Evolutionary conservation across 192 early-diverging fungal species (phyloP).

Genomic region (Powellomyces hirtus): DNA sequence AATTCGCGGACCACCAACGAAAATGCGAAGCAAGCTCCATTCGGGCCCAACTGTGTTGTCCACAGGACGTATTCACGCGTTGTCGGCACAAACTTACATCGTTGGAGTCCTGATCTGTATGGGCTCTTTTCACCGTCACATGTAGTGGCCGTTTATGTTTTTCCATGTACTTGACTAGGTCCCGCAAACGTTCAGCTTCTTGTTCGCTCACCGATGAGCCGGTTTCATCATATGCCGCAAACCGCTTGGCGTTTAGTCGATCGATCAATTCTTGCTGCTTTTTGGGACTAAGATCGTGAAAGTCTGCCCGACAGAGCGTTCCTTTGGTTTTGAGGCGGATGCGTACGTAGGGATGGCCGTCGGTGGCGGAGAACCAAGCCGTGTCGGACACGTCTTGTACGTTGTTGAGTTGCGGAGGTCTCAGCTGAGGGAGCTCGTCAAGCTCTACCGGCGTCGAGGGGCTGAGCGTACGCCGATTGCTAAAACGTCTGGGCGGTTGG

Average conservation of each 20-base stretch:
- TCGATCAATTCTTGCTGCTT: constrained; percentile 23
- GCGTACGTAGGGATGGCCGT: constrained; percentile 17
- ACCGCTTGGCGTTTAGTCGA: neutral
- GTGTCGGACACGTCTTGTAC: constrained; percentile 19
- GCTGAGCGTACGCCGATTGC: no score
- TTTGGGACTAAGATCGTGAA: constrained; percentile 16
- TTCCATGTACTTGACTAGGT: constrained; percentile 11
- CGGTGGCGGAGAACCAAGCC: constrained; percentile 11
- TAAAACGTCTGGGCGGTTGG: no score
- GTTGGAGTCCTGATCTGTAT: no score
- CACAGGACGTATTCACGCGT: no score
- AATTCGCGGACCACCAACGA: no score
- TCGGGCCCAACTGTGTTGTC: no score
- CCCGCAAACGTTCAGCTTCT: neutral
- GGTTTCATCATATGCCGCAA: neutral
- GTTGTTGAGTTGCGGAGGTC: constrained; percentile 26
- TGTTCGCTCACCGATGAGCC: neutral
- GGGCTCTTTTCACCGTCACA: neutral
- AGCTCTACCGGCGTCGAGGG: neutral
- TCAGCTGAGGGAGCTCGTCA: constrained; percentile 15
- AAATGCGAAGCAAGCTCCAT: no score
- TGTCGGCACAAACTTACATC: no score
- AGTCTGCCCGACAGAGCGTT: constrained; percentile 16
- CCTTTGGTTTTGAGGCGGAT: constrained; percentile 26
- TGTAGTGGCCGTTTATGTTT: neutral